phyloP scores from a whole-genome alignment of 257 asterid species.

The Ocimum tenuiflorum region DNA sequence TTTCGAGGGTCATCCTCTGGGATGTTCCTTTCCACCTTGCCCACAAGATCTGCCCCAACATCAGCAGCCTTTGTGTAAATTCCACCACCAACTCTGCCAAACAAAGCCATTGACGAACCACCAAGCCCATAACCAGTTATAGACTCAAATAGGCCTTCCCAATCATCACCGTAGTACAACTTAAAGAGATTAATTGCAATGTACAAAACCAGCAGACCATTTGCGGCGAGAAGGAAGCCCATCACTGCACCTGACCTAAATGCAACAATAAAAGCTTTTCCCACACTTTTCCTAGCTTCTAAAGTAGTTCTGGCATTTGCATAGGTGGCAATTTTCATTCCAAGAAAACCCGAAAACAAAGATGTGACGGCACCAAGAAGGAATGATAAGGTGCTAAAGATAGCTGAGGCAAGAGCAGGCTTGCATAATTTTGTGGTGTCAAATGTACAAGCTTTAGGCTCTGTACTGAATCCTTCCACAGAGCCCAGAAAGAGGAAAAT shows the following conservation, averaged over 20 bases:
- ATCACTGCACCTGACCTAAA: slow-evolving; percentile 47
- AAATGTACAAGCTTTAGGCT: no score
- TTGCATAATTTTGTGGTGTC: slow-evolving; percentile 19
- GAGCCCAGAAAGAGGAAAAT: no score
- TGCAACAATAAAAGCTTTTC: slow-evolving; percentile 37
- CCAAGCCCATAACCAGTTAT: slow-evolving; percentile 53
- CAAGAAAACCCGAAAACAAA: slow-evolving; percentile 45
- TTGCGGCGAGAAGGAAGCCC: slow-evolving; percentile 51
- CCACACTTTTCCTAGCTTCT: slow-evolving; percentile 44
- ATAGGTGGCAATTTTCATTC: slow-evolving; percentile 51
- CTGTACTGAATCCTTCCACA: no score
- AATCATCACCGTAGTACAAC: slow-evolving; percentile 42
- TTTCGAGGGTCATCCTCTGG: slow-evolving; percentile 51
- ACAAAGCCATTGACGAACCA: slow-evolving; percentile 51
- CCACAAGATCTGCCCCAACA: slow-evolving; percentile 52
- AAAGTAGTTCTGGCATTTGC: slow-evolving; percentile 44
- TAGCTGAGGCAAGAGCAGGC: slow-evolving; percentile 47
- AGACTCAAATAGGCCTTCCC: slow-evolving; percentile 49
- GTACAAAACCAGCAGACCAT: slow-evolving; percentile 38
- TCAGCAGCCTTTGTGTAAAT: slow-evolving; percentile 51
- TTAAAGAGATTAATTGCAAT: slow-evolving; percentile 38
- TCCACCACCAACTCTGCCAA: slow-evolving; percentile 52
- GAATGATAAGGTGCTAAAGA: slow-evolving; percentile 38
- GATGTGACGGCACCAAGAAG: slow-evolving; percentile 44
- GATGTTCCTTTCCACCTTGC: slow-evolving; percentile 38